phyloP scores from a whole-genome alignment of 441 rosid species.

The Mallotus japonicus region DNA sequence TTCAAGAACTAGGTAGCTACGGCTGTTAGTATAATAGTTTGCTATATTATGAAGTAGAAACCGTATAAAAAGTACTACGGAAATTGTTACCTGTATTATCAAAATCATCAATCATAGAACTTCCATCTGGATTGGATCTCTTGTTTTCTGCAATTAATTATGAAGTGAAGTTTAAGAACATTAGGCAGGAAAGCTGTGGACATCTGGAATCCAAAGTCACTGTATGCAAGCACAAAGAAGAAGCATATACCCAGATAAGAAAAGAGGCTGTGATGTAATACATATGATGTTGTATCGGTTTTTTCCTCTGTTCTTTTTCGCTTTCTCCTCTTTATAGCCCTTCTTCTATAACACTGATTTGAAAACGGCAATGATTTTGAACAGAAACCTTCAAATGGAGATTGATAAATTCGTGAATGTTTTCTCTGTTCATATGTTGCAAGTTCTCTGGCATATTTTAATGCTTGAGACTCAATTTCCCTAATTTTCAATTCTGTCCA shows the following conservation, averaged over 20 bases:
- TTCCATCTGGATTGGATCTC: conserved; percentile 56
- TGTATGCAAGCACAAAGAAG: conserved; percentile 20
- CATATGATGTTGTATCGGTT: conserved; percentile 49
- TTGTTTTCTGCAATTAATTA: conserved; percentile 55
- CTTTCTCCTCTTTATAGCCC: conserved; percentile 67
- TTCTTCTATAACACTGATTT: conserved; percentile 45
- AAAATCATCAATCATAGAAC: conserved; percentile 57
- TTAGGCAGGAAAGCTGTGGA: neutral
- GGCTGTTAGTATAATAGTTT: neutral
- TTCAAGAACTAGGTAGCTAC: neutral
- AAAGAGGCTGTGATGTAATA: conserved; percentile 64
- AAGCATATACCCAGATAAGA: conserved; percentile 62
- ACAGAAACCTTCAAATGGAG: conserved; percentile 47
- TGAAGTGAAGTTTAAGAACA: neutral
- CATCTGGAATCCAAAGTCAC: conserved; percentile 17
- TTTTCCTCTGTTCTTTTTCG: conserved; percentile 69
- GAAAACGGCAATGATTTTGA: conserved; percentile 70
- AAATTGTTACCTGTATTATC: conserved; percentile 40
- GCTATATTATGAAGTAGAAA: neutral
- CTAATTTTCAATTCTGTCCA: conserved; percentile 80
- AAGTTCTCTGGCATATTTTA: conserved; percentile 59
- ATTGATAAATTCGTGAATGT: conserved; percentile 41
- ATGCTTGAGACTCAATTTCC: conserved; percentile 62
- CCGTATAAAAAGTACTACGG: neutral
- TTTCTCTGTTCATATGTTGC: conserved; percentile 48